A percentile compares a stretch with the other conserved stretches of the same genome.
Conservation (phyloP, 176 grass and related monocot genomes). For the Themeda triandra region DNA sequence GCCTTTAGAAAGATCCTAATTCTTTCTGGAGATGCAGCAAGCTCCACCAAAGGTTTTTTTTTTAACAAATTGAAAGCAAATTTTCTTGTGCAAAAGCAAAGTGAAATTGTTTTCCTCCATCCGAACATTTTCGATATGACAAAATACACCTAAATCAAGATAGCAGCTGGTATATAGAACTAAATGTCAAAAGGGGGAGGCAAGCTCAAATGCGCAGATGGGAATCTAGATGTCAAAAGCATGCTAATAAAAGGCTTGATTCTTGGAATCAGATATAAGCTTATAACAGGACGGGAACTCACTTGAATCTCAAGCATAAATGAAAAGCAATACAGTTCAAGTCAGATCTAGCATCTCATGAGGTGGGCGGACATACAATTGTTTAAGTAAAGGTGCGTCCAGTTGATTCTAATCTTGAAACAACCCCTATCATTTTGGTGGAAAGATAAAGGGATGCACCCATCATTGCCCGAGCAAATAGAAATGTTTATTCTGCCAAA, state of each 20-base stretch:
- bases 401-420: slow-evolving; percentile 34
- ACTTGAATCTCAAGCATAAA: slow-evolving; percentile 33
- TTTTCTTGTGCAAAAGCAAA: neutral
- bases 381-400: slow-evolving; percentile 30
- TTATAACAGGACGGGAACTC: slow-evolving; percentile 20
- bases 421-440: slow-evolving; percentile 40
- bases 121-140: neutral
- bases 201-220: neutral
- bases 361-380: slow-evolving; percentile 6
- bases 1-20: neutral
- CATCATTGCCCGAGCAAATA: slow-evolving; percentile 42
- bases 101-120: neutral
- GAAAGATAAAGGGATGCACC: slow-evolving; percentile 39
- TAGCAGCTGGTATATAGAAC: neutral
- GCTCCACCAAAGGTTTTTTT: neutral
- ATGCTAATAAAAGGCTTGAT: slow-evolving; percentile 21
- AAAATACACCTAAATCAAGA: slow-evolving; percentile 3
- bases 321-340: slow-evolving; percentile 33
- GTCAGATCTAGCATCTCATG: slow-evolving; percentile 43
- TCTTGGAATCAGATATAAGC: slow-evolving; percentile 28
- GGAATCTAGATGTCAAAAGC: slow-evolving; percentile 30
- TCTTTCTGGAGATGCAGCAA: neutral
- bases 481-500: slow-evolving; percentile 43
- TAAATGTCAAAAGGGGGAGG: neutral
- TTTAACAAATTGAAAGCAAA: neutral